A percentile compares a stretch with the other conserved stretches of the same genome.
These are phyloP conservation scores for Arthromyces matolae DNA, from an alignment of 768 basidiomycete genomes.

Conservation along the genomic window DNA sequence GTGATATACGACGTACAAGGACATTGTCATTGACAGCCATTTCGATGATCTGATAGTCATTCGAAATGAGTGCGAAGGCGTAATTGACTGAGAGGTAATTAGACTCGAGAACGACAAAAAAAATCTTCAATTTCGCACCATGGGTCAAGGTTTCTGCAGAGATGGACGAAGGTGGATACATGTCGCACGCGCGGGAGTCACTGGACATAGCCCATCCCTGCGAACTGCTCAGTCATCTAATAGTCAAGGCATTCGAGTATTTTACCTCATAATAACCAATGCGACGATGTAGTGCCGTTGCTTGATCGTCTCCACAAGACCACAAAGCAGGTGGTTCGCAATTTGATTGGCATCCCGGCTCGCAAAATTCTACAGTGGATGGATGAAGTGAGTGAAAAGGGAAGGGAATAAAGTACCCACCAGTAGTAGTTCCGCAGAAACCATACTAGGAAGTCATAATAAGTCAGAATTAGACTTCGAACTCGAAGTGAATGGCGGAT, in stretches of 20 bases:
- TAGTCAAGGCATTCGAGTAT: neutral
- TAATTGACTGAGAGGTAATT: neutral
- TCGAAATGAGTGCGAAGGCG: conserved; percentile 1
- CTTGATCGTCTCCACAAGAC: neutral
- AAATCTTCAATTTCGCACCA: neutral
- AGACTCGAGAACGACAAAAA: neutral
- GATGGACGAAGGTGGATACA: neutral
- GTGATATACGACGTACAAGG: neutral
- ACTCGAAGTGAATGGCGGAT: neutral
- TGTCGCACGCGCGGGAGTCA: neutral
- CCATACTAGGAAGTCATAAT: neutral
- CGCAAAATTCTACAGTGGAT: neutral
- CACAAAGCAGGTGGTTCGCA: neutral
- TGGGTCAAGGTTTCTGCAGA: conserved; percentile 1
- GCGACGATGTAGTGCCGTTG: neutral
- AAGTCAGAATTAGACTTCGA: neutral
- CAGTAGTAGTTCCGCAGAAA: conserved; percentile 1
- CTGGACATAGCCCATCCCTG: neutral
- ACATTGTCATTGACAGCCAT: neutral
- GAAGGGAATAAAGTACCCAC: neutral
- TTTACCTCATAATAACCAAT: conserved; percentile 2
- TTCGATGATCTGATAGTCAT: neutral
- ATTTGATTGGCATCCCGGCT: neutral
- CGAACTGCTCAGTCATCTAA: neutral
- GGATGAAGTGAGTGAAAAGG: neutral